Evolutionary conservation across 352 stramenopile genomes (phyloP).

Genomic region (Elongisporangium undulatum): DNA sequence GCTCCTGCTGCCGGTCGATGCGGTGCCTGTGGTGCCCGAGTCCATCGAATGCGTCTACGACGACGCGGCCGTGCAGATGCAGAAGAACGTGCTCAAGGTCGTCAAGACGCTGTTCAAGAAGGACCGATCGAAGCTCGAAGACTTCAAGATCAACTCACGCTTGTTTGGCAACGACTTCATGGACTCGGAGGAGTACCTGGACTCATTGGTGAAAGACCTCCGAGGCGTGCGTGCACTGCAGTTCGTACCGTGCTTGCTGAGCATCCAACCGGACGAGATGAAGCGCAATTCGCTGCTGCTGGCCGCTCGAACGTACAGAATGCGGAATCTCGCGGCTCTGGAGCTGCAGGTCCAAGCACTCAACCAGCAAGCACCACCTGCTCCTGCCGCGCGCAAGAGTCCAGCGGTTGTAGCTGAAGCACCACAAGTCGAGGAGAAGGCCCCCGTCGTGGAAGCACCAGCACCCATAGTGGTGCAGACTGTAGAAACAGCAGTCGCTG

Average conservation of each 20-base stretch:
- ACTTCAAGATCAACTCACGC: conserved; percentile 81
- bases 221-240: conserved; percentile 46
- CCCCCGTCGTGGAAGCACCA: not conserved
- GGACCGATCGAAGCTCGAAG: conserved; percentile 49
- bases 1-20: conserved; percentile 40
- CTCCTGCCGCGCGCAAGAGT: not conserved
- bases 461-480: not conserved
- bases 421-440: not conserved
- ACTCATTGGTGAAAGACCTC: conserved; percentile 64
- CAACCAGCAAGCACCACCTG: not conserved
- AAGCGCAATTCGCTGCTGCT: conserved; percentile 54
- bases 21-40: conserved; percentile 42
- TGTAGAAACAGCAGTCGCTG: not conserved
- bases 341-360: conserved; percentile 21
- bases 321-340: conserved; percentile 36
- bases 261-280: conserved; percentile 54
- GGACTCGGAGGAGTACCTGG: conserved; percentile 60
- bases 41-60: conserved; percentile 59
- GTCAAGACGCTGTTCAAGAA: conserved; percentile 67
- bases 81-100: conserved; percentile 68
- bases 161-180: conserved; percentile 81
- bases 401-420: not conserved
- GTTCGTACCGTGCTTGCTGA: conserved; percentile 61
- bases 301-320: conserved; percentile 40
- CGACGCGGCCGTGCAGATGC: conserved; percentile 50